Percentiles rank a stretch among this genome's conserved stretches.
Evolutionary conservation across 2,329 filamentous ascomycete species (phyloP).

Genomic region (Zasmidium cellare): DNA sequence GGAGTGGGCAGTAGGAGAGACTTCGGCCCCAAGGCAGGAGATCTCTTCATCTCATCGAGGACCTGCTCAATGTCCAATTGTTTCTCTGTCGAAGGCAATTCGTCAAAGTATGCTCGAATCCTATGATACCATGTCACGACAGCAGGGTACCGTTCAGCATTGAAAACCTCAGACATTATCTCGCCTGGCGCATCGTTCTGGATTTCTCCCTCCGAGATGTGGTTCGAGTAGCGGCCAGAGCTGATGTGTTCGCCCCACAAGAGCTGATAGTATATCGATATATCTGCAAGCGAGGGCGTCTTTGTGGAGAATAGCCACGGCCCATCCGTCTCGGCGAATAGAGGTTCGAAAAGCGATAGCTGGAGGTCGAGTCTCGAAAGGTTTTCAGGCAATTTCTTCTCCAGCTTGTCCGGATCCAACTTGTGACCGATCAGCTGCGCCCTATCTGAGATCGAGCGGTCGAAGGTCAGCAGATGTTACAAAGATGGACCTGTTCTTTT

Average conservation of each 20-base stretch:
- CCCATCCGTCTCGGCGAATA: slow-evolving; percentile 29
- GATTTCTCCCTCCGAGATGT: slow-evolving; percentile 38
- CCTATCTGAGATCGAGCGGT: slow-evolving; percentile 29
- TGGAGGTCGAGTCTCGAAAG: slow-evolving; percentile 40
- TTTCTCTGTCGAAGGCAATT: slow-evolving; percentile 31
- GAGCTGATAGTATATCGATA: slow-evolving; percentile 41
- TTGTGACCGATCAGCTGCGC: slow-evolving; percentile 41
- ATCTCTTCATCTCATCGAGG: slow-evolving; percentile 28
- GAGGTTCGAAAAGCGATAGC: slow-evolving; percentile 39
- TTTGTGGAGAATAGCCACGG: slow-evolving; percentile 39
- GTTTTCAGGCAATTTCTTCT: slow-evolving; percentile 40
- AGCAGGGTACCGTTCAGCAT: slow-evolving; percentile 38
- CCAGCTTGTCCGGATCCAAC: slow-evolving; percentile 40
- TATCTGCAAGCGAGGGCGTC: slow-evolving; percentile 38
- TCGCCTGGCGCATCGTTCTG: slow-evolving; percentile 29
- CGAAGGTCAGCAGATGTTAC: no score
- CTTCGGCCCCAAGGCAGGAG: slow-evolving; percentile 23
- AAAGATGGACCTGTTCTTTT: no score
- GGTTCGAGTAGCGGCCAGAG: slow-evolving; percentile 34
- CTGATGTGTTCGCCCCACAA: slow-evolving; percentile 42
- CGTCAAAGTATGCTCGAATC: slow-evolving; percentile 35
- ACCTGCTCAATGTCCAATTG: slow-evolving; percentile 24
- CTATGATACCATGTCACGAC: slow-evolving; percentile 38
- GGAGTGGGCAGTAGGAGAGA: slow-evolving; percentile 34
- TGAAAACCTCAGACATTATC: slow-evolving; percentile 35